Evolutionary conservation across 148 eudicot species (phyloP), one percentile per base, ranked within the genome.

Genomic region (Euryodendron excelsum): DNA sequence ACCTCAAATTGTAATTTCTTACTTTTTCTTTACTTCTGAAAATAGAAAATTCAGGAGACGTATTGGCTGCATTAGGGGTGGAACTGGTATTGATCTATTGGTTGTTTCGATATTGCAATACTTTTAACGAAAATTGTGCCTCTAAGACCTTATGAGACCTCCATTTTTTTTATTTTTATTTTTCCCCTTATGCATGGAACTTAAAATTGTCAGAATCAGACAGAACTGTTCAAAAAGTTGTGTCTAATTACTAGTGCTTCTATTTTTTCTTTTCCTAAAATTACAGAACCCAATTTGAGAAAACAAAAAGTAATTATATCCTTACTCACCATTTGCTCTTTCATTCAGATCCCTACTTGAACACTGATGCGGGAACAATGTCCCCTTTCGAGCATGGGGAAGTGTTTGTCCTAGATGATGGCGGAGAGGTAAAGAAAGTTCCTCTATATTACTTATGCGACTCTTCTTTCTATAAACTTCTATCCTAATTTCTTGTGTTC

Each of bases 341-440:
- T 47, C 50, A 7, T 37, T 61, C 85, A 94, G 98, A 94, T 92
- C 98, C 98, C 79, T 94, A 94, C 79, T 83, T 94, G 88, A 94
- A 94, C 70, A 90, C 91, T 48, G 98, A 94, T 89, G 98, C 98
- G 41, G 98, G 98, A 80, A 94, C 98, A 4, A 94, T 94, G 98
- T 94, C 98, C 41, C 98, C 98, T 69, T 91, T 92, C 79, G 98
- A 94, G 83, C 98, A 94, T 67, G 98, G 98, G 76, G 98, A 94
- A 88, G 98, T 94, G 50, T 94, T 81, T 79, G 98, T 94, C 45
- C 85, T 94, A 62, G 97, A 94, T 83, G 98, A 94, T 83, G 98
- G 98, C 33, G 98, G 98, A 64, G 98, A 94, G 95, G 98, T 94
- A 85, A 84, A 84, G 27, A 3, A 56, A 55, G 55, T 56, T 39